Evolutionary conservation across 768 basidiomycete genomes (phyloP).

Genomic region (Agaricus bisporus): DNA sequence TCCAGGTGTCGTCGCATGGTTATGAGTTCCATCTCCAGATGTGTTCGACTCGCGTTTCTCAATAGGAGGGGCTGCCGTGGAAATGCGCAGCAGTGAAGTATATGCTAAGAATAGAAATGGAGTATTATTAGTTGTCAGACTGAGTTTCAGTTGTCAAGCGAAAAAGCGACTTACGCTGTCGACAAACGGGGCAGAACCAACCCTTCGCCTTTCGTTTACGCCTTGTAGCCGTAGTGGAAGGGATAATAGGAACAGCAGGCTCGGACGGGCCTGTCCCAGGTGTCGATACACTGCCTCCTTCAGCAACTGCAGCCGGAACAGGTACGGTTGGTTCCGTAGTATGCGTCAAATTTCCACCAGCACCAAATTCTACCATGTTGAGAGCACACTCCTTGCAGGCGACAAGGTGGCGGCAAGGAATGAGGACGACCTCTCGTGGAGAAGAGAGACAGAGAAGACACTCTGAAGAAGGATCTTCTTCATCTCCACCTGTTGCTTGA

Average conservation of each 20-base stretch:
- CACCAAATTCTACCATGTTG: conserved; percentile 97
- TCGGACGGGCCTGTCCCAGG: conserved; percentile 25
- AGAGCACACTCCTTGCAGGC: conserved; percentile 94
- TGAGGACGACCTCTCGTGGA: conserved; percentile 85
- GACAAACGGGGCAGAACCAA: conserved; percentile 95
- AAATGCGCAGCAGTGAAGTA: conserved; percentile 80
- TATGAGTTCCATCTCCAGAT: conserved; percentile 16
- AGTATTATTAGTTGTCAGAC: not conserved
- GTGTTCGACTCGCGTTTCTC: conserved; percentile 21
- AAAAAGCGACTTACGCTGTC: conserved; percentile 66
- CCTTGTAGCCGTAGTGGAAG: conserved; percentile 38
- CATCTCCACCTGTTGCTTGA: conserved; percentile 32
- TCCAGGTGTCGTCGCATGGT: not conserved
- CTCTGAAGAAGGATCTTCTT: conserved; percentile 76
- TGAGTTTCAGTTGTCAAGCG: not conserved
- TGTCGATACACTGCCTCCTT: conserved; percentile 20
- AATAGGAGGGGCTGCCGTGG: conserved; percentile 46
- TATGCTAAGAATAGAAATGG: conserved; percentile 51
- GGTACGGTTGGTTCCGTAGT: conserved; percentile 32
- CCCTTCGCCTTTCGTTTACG: conserved; percentile 93
- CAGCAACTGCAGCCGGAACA: conserved; percentile 20
- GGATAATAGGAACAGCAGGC: conserved; percentile 18
- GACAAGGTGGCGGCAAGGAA: conserved; percentile 91
- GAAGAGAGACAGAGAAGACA: conserved; percentile 88
- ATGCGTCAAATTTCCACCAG: conserved; percentile 81